Base-by-base conservation (phyloP, 169 alveolate species). In the Plasmodium inui region DNA sequence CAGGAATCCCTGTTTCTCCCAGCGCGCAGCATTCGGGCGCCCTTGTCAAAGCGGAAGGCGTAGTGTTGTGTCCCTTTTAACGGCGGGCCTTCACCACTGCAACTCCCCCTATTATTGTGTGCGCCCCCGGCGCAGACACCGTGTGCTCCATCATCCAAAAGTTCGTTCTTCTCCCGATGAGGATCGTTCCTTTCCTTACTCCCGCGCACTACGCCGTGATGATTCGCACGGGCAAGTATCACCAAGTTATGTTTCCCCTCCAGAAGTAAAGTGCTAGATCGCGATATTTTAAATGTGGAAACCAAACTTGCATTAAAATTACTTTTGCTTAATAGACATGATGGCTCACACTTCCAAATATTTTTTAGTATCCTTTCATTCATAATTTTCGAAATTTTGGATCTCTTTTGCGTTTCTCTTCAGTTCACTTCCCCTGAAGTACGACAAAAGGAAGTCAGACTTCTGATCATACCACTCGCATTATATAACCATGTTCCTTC, bases 301-400 rank as follows among this genome's bases (percentile, higher is more conserved):
- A 73, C 34, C 57, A 44, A 85, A 28, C 67, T 85, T 8, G 41
- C 41, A 50, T 32, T 19, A 44, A 46, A 53, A 53, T 22, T n/a
- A 73, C 74, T 85, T 50, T 85, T 85, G 53, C 32, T 73, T 73
- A 85, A 85, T 85, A 85, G 93, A 72, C 93, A 85, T 85, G 92
- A 83, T 61, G 85, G 32, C 80, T 85, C 78, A 26, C 78, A 72
- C 44, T 76, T 74, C 93, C 84, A 53, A 76, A 76, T 37, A 67
- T 22, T 34, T n/a, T 72, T 85, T 74, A 85, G 67, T 76, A 74
- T 53, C 61, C 80, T 85, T 37, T 85, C 93, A 74, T 85, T 85
- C 93, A 85, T 85, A 85, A 85, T 85, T 50, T 85, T 30, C 30
- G 61, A 76, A 76, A 55, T 10, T 39, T 9, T 19, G 67, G 71